Evolutionary conservation across 495 filamentous ascomycete genomes (phyloP).

Genomic region (Saxispiralis lemnorum): DNA sequence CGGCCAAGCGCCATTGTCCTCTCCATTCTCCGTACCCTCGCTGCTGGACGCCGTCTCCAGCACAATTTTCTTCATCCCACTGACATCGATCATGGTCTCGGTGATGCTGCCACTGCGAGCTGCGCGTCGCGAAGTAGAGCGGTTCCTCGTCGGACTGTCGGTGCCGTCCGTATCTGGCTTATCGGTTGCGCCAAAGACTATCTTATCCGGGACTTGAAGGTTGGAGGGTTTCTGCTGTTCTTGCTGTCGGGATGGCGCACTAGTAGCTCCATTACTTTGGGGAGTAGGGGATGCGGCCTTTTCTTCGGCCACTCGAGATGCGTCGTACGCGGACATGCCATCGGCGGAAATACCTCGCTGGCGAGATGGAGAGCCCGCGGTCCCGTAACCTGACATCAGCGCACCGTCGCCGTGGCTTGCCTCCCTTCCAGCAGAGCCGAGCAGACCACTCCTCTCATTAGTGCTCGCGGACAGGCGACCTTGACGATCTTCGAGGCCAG

Average conservation of each 20-base stretch:
- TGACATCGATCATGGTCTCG: conserved; percentile 66
- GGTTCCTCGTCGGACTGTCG: not conserved
- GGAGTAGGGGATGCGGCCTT: conserved; percentile 6
- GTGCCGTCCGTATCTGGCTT: not conserved
- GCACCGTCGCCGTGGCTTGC: too few species aligned
- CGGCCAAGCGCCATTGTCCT: not conserved
- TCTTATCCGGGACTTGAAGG: conserved; percentile 4
- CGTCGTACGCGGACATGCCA: conserved; percentile 5
- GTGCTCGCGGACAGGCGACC: conserved; percentile 1
- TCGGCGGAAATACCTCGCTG: not conserved
- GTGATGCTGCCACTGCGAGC: conserved; percentile 77
- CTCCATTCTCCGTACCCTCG: conserved; percentile 1
- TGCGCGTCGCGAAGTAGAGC: not conserved
- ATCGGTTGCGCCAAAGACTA: not conserved
- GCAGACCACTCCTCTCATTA: not conserved
- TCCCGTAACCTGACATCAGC: too few species aligned
- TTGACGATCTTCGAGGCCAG: too few species aligned
- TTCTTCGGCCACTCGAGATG: conserved; percentile 7
- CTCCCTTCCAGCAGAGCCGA: too few species aligned
- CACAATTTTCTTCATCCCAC: conserved; percentile 70
- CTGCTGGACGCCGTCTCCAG: conserved; percentile 49
- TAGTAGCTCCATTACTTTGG: too few species aligned
- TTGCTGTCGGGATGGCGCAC: not conserved
- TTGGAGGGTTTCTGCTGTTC: too few species aligned
- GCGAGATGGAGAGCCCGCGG: not conserved